Base-by-base conservation (phyloP, 805 yeast species). In the Pachysolen tannophilus region DNA sequence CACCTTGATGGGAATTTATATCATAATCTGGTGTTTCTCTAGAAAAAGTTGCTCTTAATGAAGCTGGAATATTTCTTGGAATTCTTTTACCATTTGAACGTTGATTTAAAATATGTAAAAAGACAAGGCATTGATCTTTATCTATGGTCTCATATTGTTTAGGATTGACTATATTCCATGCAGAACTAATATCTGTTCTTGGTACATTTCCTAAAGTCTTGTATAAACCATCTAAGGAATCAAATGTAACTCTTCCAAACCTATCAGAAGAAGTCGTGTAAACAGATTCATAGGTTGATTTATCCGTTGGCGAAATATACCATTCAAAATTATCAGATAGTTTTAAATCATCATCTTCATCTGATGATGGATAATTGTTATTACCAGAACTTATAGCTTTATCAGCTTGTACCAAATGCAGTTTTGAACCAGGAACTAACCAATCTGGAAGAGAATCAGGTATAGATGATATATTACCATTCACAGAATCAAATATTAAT, bases 121-220 rank as follows among this genome's bases (percentile, higher is more conserved):
- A 87, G 26, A 85, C 95, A 41, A 87, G 60, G 17, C 87, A 78
- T 55, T 94, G 97, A 59, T 92, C 97, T 49, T 82, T 87, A 56
- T 88, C 97, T 42, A 92, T 87, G 8, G 94, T 81, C 49, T 80
- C 85, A 34, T 77, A 75, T 37, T 82, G 78, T 50, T 83, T 82
- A 8, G 98, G 97, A 51, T 92, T 92, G 35, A 92, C 94, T 39
- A 92, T 63, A 55, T 85, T 86, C 97, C 98, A 92, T 2, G 96
- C 95, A 32, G 83, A 79, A 20, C 87, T 74, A 6, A 87, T 69
- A 55, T 88, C 98, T 4, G 88, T 71, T 36, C 77, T 72, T 8
- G 97, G 95, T 9, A 92, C 83, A 41, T 75, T 75, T 23, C 60
- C 56, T 38, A 90, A 70, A 15, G 86, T 73, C 26, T 66, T 55